Percentiles rank a stretch among this genome's conserved stretches.
phyloP scores from a whole-genome alignment of 441 rosid genomes.

The Adansonia rubrostipa region DNA sequence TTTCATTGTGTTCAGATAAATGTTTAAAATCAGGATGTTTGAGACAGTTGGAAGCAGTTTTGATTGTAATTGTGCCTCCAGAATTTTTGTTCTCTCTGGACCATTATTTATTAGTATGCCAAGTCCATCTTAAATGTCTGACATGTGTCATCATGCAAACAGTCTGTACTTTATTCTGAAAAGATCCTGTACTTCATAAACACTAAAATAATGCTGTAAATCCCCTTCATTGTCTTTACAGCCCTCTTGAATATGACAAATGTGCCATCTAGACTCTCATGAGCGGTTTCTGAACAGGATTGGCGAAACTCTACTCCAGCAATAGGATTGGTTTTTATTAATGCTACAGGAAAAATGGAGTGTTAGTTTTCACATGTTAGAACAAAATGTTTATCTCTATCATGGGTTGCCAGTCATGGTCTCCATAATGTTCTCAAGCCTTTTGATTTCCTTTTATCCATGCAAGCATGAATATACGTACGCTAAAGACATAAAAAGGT shows the following conservation, averaged over 20 bases:
- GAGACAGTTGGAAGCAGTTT: slow-evolving; percentile 14
- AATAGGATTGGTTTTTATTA: not conserved
- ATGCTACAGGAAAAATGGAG: not conserved
- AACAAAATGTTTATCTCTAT: not conserved
- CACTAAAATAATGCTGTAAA: not conserved
- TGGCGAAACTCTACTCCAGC: not conserved
- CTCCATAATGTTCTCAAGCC: not conserved
- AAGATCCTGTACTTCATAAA: not conserved
- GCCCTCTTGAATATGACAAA: not conserved
- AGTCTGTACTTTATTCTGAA: not conserved
- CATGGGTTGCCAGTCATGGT: not conserved
- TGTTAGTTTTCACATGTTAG: not conserved
- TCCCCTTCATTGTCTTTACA: not conserved
- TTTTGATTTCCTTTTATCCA: not conserved
- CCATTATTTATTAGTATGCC: slow-evolving; percentile 1
- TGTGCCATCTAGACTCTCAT: not conserved
- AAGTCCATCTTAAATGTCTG: not conserved
- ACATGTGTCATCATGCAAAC: not conserved
- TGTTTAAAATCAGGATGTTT: slow-evolving; percentile 11
- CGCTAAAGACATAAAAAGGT: not conserved
- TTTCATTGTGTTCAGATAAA: slow-evolving; percentile 12
- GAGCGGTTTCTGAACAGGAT: not conserved
- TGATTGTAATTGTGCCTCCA: not conserved
- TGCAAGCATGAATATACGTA: not conserved
- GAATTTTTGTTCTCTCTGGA: not conserved